phyloP scores from a whole-genome alignment of 495 filamentous ascomycete genomes.

The Chaetomium fimeti region DNA sequence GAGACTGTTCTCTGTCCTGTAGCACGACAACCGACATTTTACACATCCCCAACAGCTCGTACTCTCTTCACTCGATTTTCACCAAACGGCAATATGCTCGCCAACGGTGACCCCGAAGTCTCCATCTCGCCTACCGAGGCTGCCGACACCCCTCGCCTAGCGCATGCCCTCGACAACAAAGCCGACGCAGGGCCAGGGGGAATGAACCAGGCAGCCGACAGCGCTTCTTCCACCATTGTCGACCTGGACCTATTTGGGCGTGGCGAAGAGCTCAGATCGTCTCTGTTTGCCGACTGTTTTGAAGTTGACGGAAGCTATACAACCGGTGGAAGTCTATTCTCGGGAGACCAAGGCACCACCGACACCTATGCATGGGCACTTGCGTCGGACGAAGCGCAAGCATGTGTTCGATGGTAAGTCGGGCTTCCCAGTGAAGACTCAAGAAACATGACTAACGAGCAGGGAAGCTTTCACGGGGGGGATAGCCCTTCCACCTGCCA shows the following conservation, averaged over 20 bases:
- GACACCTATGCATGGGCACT: background rate
- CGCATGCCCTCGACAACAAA: too few relatives aligned
- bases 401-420: background rate
- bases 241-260: background rate
- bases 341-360: background rate
- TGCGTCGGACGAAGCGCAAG: background rate
- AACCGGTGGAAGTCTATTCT: background rate
- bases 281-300: background rate
- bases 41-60: too few relatives aligned
- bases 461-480: background rate
- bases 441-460: background rate
- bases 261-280: background rate
- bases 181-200: too few relatives aligned
- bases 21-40: too few relatives aligned
- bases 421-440: background rate
- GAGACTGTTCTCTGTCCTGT: background rate
- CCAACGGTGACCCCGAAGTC: too few relatives aligned
- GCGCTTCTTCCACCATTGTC: background rate
- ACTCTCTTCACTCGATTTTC: too few relatives aligned
- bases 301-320: background rate
- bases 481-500: background rate
- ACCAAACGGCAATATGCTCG: too few relatives aligned
- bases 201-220: too few relatives aligned
- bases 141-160: too few relatives aligned
- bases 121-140: too few relatives aligned